Conservation (phyloP, 176 grass and related monocot species). For the Musa itinerans region DNA sequence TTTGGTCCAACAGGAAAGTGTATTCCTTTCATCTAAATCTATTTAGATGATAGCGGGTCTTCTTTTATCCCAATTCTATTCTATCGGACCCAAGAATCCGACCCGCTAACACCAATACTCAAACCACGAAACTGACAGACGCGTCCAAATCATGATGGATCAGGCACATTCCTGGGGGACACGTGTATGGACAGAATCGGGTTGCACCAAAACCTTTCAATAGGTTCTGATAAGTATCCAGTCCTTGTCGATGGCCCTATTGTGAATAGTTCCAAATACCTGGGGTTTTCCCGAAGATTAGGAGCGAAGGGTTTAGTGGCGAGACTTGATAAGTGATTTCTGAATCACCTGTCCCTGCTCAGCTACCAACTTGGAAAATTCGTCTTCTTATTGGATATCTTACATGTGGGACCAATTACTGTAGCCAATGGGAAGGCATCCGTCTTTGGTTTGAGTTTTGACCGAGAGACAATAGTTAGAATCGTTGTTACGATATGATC, state of each 20-base stretch:
- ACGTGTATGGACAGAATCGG: background rate
- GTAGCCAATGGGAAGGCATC: background rate
- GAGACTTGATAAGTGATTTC: background rate
- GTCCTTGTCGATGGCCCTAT: background rate
- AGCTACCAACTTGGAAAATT: background rate
- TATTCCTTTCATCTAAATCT: too few relatives aligned
- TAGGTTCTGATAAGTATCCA: background rate
- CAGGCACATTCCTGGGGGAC: background rate
- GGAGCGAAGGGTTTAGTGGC: background rate
- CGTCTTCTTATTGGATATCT: background rate
- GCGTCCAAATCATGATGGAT: too few relatives aligned
- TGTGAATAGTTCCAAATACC: background rate
- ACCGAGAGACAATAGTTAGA: background rate
- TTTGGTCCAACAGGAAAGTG: too few relatives aligned
- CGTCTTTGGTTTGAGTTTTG: background rate
- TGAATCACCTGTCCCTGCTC: background rate
- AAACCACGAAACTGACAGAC: too few relatives aligned
- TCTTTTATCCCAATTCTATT: too few relatives aligned
- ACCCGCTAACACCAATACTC: too few relatives aligned
- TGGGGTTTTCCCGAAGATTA: background rate
- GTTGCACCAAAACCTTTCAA: background rate
- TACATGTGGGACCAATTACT: accelerated
- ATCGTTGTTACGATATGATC: background rate
- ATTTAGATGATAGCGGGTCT: too few relatives aligned
- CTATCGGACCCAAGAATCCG: too few relatives aligned